A percentile compares a stretch with the other conserved stretches of the same genome.
Conservation (phyloP, 306 rosid species). For the Lagenaria siceraria region DNA sequence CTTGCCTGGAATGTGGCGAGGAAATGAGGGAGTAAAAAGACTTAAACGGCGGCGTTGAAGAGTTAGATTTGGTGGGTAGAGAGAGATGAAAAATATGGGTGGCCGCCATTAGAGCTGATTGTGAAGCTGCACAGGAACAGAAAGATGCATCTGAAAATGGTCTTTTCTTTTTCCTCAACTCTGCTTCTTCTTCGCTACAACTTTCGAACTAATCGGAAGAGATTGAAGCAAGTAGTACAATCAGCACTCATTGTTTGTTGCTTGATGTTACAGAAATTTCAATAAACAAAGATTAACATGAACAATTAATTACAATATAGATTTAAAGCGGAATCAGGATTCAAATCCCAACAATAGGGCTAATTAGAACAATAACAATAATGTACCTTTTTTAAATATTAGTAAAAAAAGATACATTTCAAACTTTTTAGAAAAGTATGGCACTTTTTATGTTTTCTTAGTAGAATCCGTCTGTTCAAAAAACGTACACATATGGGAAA, state of each 20-base stretch:
- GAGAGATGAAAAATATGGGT: neutral
- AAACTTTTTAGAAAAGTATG: no score
- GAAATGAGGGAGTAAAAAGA: neutral
- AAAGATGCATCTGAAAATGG: neutral
- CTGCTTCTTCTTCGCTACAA: neutral
- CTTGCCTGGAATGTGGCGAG: conserved; percentile 15
- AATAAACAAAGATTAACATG: neutral
- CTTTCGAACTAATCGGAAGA: neutral
- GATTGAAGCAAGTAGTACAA: neutral
- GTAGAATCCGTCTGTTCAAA: no score
- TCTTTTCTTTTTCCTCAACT: neutral
- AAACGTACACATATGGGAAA: no score
- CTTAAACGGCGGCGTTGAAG: neutral
- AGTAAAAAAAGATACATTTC: no score
- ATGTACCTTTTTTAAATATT: no score
- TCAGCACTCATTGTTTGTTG: neutral
- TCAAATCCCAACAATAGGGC: no score
- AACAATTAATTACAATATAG: neutral
- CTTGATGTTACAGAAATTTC: neutral
- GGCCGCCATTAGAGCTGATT: conserved; percentile 29
- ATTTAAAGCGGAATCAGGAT: neutral
- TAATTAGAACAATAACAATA: no score
- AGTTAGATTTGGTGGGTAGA: conserved; percentile 5
- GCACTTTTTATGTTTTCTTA: no score
- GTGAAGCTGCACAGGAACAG: neutral